These are phyloP conservation scores for Mortierella sp. DNA, from an alignment of 371 early-diverging fungal genomes.

Conservation along the genomic window DNA sequence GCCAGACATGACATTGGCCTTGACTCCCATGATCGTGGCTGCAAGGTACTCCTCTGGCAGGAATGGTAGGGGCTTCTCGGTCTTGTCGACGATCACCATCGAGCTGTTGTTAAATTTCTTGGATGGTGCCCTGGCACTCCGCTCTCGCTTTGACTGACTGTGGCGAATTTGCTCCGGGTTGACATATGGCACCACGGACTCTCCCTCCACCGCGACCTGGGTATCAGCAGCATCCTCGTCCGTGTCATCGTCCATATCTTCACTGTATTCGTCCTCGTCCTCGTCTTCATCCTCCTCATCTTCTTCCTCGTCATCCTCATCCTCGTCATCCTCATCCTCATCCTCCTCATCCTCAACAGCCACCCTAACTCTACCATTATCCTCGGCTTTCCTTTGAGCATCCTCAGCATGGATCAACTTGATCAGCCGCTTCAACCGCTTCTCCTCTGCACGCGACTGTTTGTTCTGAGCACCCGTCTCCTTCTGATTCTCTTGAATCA, in stretches of 20 bases:
- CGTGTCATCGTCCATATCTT: neutral
- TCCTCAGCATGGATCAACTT: conserved; percentile 2
- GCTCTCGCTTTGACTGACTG: neutral
- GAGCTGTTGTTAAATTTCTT: neutral
- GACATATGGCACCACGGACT: neutral
- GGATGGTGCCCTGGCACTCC: neutral
- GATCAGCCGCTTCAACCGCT: neutral
- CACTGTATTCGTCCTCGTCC: neutral
- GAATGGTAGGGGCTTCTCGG: neutral
- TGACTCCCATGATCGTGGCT: neutral
- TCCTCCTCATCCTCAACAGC: conserved; percentile 12
- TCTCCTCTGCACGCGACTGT: neutral
- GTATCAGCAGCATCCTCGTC: neutral
- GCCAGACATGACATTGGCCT: neutral
- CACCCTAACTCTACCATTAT: neutral
- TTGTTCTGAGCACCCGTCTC: neutral
- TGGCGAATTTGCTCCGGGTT: neutral
- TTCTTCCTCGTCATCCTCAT: neutral
- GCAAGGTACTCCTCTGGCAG: neutral
- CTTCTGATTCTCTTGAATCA: neutral
- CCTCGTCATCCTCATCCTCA: neutral
- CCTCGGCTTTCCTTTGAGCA: neutral
- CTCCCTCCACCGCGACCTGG: neutral
- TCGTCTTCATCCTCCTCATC: conserved; percentile 10
- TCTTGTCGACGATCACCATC: neutral